phyloP scores from a whole-genome alignment of 1,139 yeast genomes.

The Taphrina confusa region DNA sequence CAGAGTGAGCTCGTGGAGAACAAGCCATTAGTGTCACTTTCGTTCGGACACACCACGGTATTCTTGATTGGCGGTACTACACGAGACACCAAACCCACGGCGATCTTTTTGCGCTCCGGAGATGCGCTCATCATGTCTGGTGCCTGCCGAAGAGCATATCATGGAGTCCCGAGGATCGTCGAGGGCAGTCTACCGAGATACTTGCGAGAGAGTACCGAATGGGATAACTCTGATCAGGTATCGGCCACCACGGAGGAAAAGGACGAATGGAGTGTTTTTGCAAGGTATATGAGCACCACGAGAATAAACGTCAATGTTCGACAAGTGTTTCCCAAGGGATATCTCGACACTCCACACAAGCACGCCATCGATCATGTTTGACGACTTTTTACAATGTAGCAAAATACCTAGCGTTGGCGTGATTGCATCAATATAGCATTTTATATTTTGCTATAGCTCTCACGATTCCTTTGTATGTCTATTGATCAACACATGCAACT shows the following conservation, averaged over 20 bases:
- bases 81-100: slow-evolving; percentile 45
- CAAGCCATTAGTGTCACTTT: slow-evolving; percentile 38
- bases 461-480: no score
- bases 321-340: slow-evolving; percentile 45
- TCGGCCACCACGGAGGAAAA: slow-evolving; percentile 9
- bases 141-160: slow-evolving; percentile 49
- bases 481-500: no score
- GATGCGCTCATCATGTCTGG: slow-evolving; percentile 52
- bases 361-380: background rate
- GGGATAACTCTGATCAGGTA: background rate
- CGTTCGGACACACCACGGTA: slow-evolving; percentile 35
- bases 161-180: slow-evolving; percentile 51
- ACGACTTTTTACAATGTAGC: background rate
- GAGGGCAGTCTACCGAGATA: slow-evolving; percentile 46
- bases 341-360: background rate
- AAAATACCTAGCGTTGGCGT: no score
- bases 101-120: slow-evolving; percentile 47
- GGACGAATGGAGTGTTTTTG: slow-evolving; percentile 40
- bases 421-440: no score
- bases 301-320: slow-evolving; percentile 51
- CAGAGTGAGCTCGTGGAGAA: slow-evolving; percentile 47
- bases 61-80: slow-evolving; percentile 33
- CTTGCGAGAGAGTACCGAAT: slow-evolving; percentile 39
- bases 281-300: slow-evolving; percentile 47
- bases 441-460: no score